Percentiles rank a stretch among this genome's conserved stretches.
Evolutionary conservation across 345 rosid species (phyloP).

Genomic region (Lepidium didymum): DNA sequence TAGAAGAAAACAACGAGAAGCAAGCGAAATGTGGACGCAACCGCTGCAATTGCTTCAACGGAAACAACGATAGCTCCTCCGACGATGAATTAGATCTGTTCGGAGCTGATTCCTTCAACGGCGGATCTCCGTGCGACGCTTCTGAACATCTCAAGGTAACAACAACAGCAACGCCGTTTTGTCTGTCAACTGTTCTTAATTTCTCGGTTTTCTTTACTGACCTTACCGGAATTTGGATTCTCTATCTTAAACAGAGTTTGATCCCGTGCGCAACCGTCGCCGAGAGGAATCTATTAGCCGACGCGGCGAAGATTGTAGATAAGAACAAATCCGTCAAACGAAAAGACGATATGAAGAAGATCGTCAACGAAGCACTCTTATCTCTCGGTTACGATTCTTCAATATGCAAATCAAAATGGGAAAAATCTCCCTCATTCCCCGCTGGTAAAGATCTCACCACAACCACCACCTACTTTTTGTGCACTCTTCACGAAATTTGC

Average conservation of each 20-base stretch:
- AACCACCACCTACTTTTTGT: neutral
- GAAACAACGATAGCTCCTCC: conserved; percentile 63
- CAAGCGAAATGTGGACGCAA: conserved; percentile 68
- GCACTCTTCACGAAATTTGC: neutral
- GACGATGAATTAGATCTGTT: conserved; percentile 74
- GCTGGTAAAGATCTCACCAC: conserved; percentile 43
- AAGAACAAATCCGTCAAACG: conserved; percentile 61
- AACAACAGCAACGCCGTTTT: neutral
- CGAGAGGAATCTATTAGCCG: conserved; percentile 78
- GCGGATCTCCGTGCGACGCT: conserved; percentile 45
- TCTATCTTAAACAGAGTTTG: conserved; percentile 46
- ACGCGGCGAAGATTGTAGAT: conserved; percentile 71
- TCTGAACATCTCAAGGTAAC: conserved; percentile 70
- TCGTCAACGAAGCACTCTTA: conserved; percentile 50
- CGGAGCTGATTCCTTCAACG: conserved; percentile 28
- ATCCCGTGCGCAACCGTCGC: conserved; percentile 56
- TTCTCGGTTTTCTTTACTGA: neutral
- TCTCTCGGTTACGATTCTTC: conserved; percentile 65
- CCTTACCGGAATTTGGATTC: neutral
- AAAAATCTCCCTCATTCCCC: conserved; percentile 57
- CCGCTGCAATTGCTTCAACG: conserved; percentile 95
- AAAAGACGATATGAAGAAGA: conserved; percentile 66
- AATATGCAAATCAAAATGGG: conserved; percentile 96
- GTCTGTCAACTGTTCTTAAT: neutral
- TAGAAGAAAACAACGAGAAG: conserved; percentile 82